Percentiles rank a stretch among this genome's conserved stretches.
phyloP scores from a whole-genome alignment of 768 basidiomycete genomes.

The Dacryopinax primogenitus region DNA sequence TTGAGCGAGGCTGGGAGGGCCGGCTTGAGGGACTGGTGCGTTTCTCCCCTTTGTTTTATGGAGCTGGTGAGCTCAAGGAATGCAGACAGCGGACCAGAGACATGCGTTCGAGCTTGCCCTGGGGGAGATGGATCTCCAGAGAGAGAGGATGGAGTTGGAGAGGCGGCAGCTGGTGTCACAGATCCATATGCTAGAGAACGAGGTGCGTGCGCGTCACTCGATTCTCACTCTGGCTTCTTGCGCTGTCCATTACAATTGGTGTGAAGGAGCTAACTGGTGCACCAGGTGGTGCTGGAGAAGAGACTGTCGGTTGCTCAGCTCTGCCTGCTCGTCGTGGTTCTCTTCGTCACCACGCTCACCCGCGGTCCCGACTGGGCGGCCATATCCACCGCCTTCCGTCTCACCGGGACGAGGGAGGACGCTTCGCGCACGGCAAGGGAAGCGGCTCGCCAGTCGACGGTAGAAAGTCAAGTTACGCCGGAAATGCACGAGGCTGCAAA shows the following conservation, averaged over 20 bases:
- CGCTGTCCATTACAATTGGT: background rate
- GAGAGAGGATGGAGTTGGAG: slow-evolving; percentile 53
- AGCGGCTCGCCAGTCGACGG: background rate
- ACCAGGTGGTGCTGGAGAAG: slow-evolving; percentile 73
- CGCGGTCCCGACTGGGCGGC: slow-evolving; percentile 38
- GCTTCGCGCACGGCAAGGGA: background rate
- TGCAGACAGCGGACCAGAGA: slow-evolving; percentile 59
- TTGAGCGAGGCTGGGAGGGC: background rate
- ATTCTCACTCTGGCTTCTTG: background rate
- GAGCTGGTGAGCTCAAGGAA: background rate
- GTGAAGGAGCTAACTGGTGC: background rate
- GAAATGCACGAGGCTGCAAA: background rate
- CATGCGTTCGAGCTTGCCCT: slow-evolving; percentile 51
- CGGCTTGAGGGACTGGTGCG: slow-evolving; percentile 62
- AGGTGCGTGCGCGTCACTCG: slow-evolving; percentile 37
- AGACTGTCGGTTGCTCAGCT: slow-evolving; percentile 81
- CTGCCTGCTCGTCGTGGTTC: slow-evolving; percentile 64
- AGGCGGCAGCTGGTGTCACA: slow-evolving; percentile 53
- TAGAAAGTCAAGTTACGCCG: background rate
- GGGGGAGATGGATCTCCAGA: slow-evolving; percentile 56
- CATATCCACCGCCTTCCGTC: slow-evolving; percentile 3
- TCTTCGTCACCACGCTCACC: slow-evolving; percentile 77
- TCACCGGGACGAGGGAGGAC: background rate
- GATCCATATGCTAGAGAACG: slow-evolving; percentile 63
- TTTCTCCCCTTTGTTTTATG: slow-evolving; percentile 14